Conservation (phyloP, 176 grass and related monocot genomes). For the Aegilops umbellulata region DNA sequence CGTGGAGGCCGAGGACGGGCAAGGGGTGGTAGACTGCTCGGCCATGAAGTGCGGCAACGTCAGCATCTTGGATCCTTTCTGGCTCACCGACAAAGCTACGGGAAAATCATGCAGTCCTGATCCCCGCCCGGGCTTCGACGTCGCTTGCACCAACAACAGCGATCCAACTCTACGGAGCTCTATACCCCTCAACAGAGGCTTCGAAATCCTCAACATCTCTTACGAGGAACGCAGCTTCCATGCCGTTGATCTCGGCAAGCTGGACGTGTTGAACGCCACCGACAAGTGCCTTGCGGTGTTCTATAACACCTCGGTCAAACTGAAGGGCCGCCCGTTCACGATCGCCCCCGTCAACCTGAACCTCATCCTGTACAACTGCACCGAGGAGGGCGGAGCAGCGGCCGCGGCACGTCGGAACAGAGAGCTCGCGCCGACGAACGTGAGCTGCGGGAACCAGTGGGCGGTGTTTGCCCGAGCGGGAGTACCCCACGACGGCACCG, state of each 20-base stretch:
- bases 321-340: neutral
- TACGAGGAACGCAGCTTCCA: neutral
- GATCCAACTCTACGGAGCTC: neutral
- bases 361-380: neutral
- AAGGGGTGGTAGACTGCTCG: neutral
- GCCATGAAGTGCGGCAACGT: neutral
- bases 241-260: neutral
- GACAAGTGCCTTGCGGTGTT: accelerated
- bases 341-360: neutral
- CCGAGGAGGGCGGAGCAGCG: neutral
- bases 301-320: neutral
- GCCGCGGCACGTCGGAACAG: no score
- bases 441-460: no score
- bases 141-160: neutral
- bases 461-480: no score
- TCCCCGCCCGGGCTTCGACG: neutral
- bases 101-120: neutral
- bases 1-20: neutral
- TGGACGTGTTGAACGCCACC: neutral
- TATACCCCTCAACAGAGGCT: neutral
- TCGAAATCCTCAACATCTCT: neutral
- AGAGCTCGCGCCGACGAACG: no score
- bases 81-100: accelerated
- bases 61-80: neutral
- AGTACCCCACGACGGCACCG: no score